Base-by-base conservation (phyloP, 116 monocot genomes). In the Dioscorea cayenensis region DNA sequence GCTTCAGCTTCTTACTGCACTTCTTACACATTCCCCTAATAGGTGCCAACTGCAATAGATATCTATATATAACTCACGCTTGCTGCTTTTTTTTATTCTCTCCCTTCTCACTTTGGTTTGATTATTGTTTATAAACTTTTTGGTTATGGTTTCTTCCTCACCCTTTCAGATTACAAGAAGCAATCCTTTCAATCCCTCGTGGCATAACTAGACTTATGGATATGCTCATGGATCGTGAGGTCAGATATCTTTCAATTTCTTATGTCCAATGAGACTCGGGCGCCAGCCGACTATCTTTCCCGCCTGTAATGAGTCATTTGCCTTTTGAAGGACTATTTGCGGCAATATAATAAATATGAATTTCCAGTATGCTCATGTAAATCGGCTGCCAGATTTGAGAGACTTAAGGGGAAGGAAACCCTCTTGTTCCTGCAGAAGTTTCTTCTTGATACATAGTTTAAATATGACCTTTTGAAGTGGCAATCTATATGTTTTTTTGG, bases 221-320 rank as follows among this genome's bases (percentile, higher is more conserved):
- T 69, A 95, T 95, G 95, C 89, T 95, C 38, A 91, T 95, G 91
- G 95, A 95, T 76, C 86, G 95, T 10, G 95, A 95, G 95, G 95
- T 95, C 21, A 62, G 60, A 62, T 60, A 67, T 48, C 6, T 36
- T 43, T 21, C 19, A n/a, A 19, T 59, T 51, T 36, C 18, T 50
- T 51, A 11, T 16, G 51, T 17, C 29, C 29, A 55, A 18, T 18
- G 55, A 16, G 55, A 32, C n/a, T 18, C 17, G n/a, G n/a, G n/a
- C n/a, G n/a, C 14, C 16, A 55, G n/a, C 55, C 6, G 5, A n/a
- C n/a, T 55, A 8, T 55, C n/a, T 55, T 55, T 16, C 14, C 14
- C 3, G n/a, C n/a, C 0, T 55, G 5, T 12, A 55, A 55, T 16
- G 14, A 55, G 55, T 55, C 5, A 16, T 55, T 55, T 55, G n/a